Conservation (phyloP, 129 eudicot genomes). For the Saussurea involucrata region DNA sequence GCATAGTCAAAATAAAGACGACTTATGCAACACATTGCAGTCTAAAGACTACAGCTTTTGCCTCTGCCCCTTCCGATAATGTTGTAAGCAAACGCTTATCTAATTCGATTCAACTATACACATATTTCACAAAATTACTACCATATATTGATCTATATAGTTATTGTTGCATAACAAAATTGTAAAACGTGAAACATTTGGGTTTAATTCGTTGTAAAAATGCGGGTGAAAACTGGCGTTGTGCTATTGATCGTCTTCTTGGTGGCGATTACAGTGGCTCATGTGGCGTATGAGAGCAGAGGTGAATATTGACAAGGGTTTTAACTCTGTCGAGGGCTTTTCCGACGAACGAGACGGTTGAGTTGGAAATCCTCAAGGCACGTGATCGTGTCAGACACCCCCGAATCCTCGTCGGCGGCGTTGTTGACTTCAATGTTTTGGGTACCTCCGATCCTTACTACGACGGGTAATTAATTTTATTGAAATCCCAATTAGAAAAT, state of each 20-base stretch:
- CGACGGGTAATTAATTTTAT: slow-evolving; percentile 59
- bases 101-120: slow-evolving; percentile 5
- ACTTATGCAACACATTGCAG: slow-evolving; percentile 3
- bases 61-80: slow-evolving; percentile 3
- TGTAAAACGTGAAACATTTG: background rate
- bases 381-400: slow-evolving; percentile 64
- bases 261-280: slow-evolving; percentile 20
- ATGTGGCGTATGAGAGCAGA: slow-evolving; percentile 19
- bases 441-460: slow-evolving; percentile 76
- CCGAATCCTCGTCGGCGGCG: slow-evolving; percentile 60
- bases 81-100: no score
- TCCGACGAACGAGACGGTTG: slow-evolving; percentile 53
- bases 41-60: background rate
- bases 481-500: background rate
- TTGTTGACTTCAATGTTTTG: slow-evolving; percentile 40
- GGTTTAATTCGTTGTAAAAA: slow-evolving; percentile 3
- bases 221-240: slow-evolving; percentile 42
- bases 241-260: slow-evolving; percentile 14
- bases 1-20: slow-evolving; percentile 1
- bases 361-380: slow-evolving; percentile 45
- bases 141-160: background rate
- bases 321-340: slow-evolving; percentile 61
- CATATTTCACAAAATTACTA: background rate
- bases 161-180: background rate
- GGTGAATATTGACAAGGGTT: slow-evolving; percentile 30